A percentile compares a stretch with the other conserved stretches of the same genome.
Conservation (phyloP, 2,329 filamentous ascomycete genomes). For the Colletotrichum siamense region DNA sequence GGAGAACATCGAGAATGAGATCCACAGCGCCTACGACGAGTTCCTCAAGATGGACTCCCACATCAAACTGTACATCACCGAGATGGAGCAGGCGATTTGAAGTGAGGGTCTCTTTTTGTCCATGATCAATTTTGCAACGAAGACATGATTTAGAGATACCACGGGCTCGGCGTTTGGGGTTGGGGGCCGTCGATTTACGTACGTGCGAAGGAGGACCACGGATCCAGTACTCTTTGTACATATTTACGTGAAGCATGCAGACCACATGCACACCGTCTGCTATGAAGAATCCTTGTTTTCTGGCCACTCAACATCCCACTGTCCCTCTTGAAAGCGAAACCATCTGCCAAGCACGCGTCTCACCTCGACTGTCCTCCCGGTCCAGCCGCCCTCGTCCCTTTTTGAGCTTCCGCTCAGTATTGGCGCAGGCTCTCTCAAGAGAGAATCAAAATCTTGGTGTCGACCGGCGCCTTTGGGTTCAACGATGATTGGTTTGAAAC, state of each 20-base stretch:
- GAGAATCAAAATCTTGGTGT: slow-evolving; percentile 33
- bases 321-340: slow-evolving; percentile 60
- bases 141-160: slow-evolving; percentile 37
- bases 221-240: not conserved
- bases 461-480: slow-evolving; percentile 45
- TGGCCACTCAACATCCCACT: slow-evolving; percentile 33
- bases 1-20: slow-evolving; percentile 95
- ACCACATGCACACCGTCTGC: not conserved
- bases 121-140: not conserved
- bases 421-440: slow-evolving; percentile 61
- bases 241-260: not conserved
- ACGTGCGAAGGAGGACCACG: not conserved
- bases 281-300: not conserved
- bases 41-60: slow-evolving; percentile 98
- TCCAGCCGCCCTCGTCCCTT: slow-evolving; percentile 59
- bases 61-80: slow-evolving; percentile 96
- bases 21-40: slow-evolving; percentile 88
- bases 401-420: slow-evolving; percentile 64
- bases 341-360: slow-evolving; percentile 66
- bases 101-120: not conserved
- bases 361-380: slow-evolving; percentile 63
- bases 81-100: slow-evolving; percentile 91
- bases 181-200: slow-evolving; percentile 1
- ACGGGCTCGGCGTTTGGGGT: slow-evolving; percentile 43
- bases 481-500: slow-evolving; percentile 49